Percentiles rank a stretch among this genome's conserved stretches.
Evolutionary conservation across 176 grass and related monocot species (phyloP).

Genomic region (Pontederia paniculata): DNA sequence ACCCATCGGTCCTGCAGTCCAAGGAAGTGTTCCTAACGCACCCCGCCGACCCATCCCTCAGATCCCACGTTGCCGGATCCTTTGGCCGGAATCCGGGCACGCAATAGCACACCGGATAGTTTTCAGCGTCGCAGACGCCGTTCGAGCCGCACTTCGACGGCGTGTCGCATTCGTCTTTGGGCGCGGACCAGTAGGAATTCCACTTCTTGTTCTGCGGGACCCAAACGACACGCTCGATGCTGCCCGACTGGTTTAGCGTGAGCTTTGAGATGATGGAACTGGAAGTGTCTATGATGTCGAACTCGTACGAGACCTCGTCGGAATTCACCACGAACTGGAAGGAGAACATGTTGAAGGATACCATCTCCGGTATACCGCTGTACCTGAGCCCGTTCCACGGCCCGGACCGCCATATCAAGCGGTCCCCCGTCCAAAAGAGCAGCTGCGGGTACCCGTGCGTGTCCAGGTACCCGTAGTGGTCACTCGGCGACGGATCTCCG

Average conservation of each 20-base stretch:
- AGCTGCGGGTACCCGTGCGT: constrained; percentile 37
- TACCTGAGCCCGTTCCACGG: constrained; percentile 4
- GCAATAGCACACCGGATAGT: not conserved
- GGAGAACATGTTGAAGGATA: not conserved
- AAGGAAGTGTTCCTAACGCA: constrained; percentile 35
- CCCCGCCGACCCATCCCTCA: constrained; percentile 3
- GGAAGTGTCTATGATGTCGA: constrained; percentile 11
- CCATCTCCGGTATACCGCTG: constrained; percentile 3
- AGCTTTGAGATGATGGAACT: not conserved
- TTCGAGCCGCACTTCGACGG: not conserved
- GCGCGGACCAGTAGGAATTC: not conserved
- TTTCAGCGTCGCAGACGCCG: not conserved
- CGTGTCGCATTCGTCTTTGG: not conserved
- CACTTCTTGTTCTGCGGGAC: not conserved
- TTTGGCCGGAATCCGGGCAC: not conserved
- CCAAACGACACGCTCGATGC: not conserved
- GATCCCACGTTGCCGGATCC: not conserved
- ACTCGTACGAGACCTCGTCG: constrained; percentile 8
- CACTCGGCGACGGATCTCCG: constrained; percentile 41
- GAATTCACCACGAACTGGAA: constrained; percentile 10
- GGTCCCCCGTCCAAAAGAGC: constrained; percentile 9
- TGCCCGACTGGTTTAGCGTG: not conserved
- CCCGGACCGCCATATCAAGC: constrained; percentile 10
- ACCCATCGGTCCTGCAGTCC: constrained; percentile 21
- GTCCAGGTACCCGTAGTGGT: constrained; percentile 42